Conservation (phyloP, 495 filamentous ascomycete genomes). For the Penicillium turbatum region DNA sequence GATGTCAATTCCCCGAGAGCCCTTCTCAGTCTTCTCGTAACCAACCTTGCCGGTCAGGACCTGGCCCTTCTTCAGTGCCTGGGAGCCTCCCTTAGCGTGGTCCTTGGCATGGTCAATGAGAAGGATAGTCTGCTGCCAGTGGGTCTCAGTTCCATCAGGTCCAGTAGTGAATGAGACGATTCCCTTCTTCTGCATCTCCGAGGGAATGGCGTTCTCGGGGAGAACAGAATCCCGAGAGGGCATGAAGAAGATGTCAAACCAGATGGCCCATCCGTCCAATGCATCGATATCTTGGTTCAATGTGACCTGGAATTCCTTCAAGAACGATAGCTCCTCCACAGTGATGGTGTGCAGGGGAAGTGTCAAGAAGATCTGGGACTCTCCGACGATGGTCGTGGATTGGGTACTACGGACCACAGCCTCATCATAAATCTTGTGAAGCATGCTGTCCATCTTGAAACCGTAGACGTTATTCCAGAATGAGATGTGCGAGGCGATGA, state of each 20-base stretch:
- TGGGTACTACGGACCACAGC: constrained; percentile 50
- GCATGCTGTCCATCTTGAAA: constrained; percentile 55
- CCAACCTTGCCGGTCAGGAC: constrained; percentile 44
- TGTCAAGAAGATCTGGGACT: constrained; percentile 49
- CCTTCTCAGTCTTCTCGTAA: constrained; percentile 46
- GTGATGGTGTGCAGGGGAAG: constrained; percentile 54
- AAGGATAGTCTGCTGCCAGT: constrained; percentile 49
- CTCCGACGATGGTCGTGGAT: constrained; percentile 40
- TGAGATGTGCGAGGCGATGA: constrained; percentile 56
- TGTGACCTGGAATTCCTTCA: constrained; percentile 51
- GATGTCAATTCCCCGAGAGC: constrained; percentile 46
- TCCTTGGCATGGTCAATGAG: constrained; percentile 45
- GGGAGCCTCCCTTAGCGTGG: constrained; percentile 8
- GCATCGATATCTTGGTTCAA: constrained; percentile 51
- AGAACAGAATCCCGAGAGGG: constrained; percentile 41
- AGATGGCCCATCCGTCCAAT: constrained; percentile 58
- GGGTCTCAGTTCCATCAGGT: constrained; percentile 48
- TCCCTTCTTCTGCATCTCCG: constrained; percentile 45
- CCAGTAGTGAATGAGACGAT: constrained; percentile 52
- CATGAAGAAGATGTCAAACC: constrained; percentile 65
- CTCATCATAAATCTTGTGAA: constrained; percentile 55
- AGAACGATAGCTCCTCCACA: constrained; percentile 54
- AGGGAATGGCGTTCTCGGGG: constrained; percentile 39
- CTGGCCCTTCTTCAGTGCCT: constrained; percentile 47
- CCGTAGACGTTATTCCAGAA: constrained; percentile 69